Evolutionary conservation across 345 rosid genomes (phyloP).

Genomic region (Sonneratia caseolaris): DNA sequence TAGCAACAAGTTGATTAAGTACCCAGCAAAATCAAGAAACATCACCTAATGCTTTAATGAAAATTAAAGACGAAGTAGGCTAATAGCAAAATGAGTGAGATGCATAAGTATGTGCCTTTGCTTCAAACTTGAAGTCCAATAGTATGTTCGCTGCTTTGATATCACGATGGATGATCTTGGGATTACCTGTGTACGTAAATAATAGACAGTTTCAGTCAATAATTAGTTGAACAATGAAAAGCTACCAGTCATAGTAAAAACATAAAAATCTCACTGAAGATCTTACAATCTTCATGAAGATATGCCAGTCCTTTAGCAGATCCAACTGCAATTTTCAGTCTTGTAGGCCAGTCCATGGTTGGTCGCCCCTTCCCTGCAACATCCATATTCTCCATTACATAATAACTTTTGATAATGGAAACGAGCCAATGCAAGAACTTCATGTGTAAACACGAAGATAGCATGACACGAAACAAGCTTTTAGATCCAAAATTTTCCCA

Average conservation of each 20-base stretch:
- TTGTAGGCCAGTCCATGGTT: constrained; percentile 63
- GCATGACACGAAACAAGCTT: too few relatives aligned
- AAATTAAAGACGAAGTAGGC: too few relatives aligned
- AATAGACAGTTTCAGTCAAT: neutral
- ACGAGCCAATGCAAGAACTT: neutral
- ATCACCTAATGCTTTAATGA: too few relatives aligned
- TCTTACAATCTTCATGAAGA: constrained; percentile 95
- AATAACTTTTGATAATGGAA: neutral
- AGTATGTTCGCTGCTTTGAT: constrained; percentile 85
- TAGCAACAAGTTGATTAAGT: neutral
- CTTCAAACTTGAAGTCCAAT: constrained; percentile 79
- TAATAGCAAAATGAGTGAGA: neutral
- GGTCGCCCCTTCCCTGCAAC: constrained; percentile 59
- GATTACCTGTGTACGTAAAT: constrained; percentile 48
- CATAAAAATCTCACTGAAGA: neutral
- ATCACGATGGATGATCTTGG: constrained; percentile 90
- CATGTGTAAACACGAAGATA: neutral
- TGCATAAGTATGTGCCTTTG: constrained; percentile 39
- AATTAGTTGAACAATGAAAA: neutral
- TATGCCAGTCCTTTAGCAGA: constrained; percentile 95
- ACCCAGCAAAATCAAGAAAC: too few relatives aligned
- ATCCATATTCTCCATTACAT: neutral
- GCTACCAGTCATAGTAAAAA: neutral
- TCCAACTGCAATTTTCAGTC: constrained; percentile 85
- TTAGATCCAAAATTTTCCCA: neutral